Percentiles rank a stretch among this genome's conserved stretches.
Conservation (phyloP, 192 early-diverging fungal genomes). For the Diversispora eburnea region DNA sequence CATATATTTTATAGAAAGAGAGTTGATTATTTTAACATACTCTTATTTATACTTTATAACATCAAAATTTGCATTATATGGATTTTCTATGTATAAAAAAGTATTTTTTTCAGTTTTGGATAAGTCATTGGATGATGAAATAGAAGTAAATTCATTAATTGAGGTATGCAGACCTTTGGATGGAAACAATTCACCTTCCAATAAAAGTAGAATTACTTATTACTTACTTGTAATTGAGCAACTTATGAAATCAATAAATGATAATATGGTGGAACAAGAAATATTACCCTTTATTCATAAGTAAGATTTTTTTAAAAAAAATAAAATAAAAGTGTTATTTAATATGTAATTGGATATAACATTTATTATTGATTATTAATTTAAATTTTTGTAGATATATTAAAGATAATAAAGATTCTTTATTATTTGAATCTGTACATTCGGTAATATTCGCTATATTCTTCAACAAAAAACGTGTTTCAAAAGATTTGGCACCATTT, state of each 20-base stretch:
- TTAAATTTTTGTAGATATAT: constrained; percentile 30
- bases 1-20: constrained; percentile 18
- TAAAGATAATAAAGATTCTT: constrained; percentile 32
- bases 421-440: constrained; percentile 53
- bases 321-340: neutral
- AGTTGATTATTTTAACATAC: constrained; percentile 41
- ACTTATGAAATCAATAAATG: constrained; percentile 43
- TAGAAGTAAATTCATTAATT: neutral
- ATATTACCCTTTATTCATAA: constrained; percentile 47
- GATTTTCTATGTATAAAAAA: constrained; percentile 50
- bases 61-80: constrained; percentile 39
- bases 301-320: constrained; percentile 2
- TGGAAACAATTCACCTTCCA: constrained; percentile 22
- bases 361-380: neutral
- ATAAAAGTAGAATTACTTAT: constrained; percentile 43
- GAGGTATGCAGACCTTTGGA: neutral
- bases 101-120: constrained; percentile 44
- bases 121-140: constrained; percentile 31
- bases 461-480: constrained; percentile 43
- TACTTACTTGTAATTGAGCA: constrained; percentile 50
- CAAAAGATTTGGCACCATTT: constrained; percentile 44
- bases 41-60: constrained; percentile 50
- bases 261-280: constrained; percentile 41
- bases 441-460: constrained; percentile 47
- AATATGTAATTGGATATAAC: neutral